Evolutionary conservation across 352 stramenopile genomes (phyloP).

Genomic region (Phytophthora chlamydospora): DNA sequence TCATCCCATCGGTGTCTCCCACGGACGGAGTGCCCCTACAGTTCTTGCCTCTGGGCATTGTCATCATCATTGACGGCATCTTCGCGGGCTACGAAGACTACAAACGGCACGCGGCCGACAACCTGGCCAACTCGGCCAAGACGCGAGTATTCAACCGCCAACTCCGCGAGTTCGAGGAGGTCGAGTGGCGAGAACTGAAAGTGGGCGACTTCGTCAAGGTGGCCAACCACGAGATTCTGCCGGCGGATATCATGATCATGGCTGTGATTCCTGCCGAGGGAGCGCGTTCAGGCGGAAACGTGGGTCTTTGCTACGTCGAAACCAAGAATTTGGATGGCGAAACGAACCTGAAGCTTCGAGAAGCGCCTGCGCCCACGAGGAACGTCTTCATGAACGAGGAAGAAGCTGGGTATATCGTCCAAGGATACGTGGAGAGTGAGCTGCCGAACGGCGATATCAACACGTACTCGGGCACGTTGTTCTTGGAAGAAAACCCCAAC

Average conservation of each 20-base stretch:
- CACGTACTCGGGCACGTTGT: slow-evolving; percentile 75
- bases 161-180: slow-evolving; percentile 83
- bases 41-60: slow-evolving; percentile 82
- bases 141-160: slow-evolving; percentile 78
- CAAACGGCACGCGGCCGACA: slow-evolving; percentile 80
- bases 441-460: slow-evolving; percentile 86
- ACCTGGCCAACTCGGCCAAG: slow-evolving; percentile 73
- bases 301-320: slow-evolving; percentile 88
- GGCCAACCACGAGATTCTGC: slow-evolving; percentile 83
- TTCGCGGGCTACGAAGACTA: slow-evolving; percentile 88
- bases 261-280: slow-evolving; percentile 72
- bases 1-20: slow-evolving; percentile 83
- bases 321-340: slow-evolving; percentile 91
- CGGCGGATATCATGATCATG: slow-evolving; percentile 83
- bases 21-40: slow-evolving; percentile 84
- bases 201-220: slow-evolving; percentile 87
- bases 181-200: slow-evolving; percentile 81
- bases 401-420: slow-evolving; percentile 63
- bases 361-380: slow-evolving; percentile 61
- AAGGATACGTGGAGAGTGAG: slow-evolving; percentile 82
- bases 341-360: slow-evolving; percentile 87
- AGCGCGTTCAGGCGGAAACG: slow-evolving; percentile 61
- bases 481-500: slow-evolving; percentile 60
- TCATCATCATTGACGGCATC: slow-evolving; percentile 83
- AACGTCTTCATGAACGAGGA: slow-evolving; percentile 76